Evolutionary conservation across 805 yeast species (phyloP), one percentile per base, ranked within the genome.

Genomic region (Candida pini): DNA sequence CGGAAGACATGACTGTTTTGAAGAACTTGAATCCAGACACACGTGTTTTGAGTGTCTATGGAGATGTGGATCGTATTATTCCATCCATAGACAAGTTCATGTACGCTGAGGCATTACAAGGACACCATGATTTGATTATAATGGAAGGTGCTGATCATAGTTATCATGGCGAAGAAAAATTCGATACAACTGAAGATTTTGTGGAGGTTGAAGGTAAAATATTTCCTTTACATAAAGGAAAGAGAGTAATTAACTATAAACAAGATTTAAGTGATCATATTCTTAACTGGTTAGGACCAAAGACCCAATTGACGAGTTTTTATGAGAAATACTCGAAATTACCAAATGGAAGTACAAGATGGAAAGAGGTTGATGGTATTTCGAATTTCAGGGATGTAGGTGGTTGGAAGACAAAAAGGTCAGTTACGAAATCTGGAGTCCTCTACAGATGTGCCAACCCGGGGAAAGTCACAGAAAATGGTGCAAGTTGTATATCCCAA

Each of bases 121-220:
- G 71, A 5, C 73, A 88, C 15, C 80, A 82, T 45, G 63, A 67
- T 4, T 60, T 87, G 35, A 63, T 65, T 24, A 54, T 85, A 6
- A 62, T 89, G 9, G 72, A 73, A 1, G 66, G 64, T 29, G 96
- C 95, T 0, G 89, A 86, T 53, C 97, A 89, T 57, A 85, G 83
- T 48, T 88, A 71, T 51, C 82, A 71, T 51, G 90, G 92, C 0
- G 42, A 51, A 1, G 49, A 56, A 3, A 60, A 47, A 8, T 63
- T 58, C 15, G 68, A 60, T 22, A 56, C 36, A 5, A 49, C 52
- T 35, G 28, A 63, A 45, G 37, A 31, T 4, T 24, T 28, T 3
- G 41, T 33, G 20, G 27, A 18, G 5, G 26, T 41, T 7, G 26
- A 21, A n/a, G 44, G 37, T 6, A 27, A 32, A 26, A 26, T 13